A percentile compares a stretch with the other conserved stretches of the same genome.
Conservation (phyloP, 371 early-diverging fungal species). For the Umbelopsis sp. region DNA sequence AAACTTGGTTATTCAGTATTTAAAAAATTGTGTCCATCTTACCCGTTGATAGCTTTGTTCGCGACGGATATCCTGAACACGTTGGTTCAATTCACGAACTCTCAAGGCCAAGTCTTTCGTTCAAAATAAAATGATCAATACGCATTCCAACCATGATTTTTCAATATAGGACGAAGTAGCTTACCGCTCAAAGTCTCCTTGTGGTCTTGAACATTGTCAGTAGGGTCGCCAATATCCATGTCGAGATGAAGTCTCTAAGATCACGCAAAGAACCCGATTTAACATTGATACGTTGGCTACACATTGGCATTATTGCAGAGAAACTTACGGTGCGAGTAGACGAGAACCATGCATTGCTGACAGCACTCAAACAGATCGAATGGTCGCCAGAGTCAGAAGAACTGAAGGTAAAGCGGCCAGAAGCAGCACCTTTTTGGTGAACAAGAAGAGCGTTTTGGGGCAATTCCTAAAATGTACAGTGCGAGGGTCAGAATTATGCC, state of each 20-base stretch:
- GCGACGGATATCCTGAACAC: constrained; percentile 80
- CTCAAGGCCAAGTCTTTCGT: constrained; percentile 65
- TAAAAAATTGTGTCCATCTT: constrained; percentile 32
- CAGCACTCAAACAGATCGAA: constrained; percentile 79
- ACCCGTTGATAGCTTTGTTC: constrained; percentile 92
- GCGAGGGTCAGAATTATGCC: neutral
- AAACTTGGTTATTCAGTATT: constrained; percentile 1
- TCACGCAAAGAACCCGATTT: neutral
- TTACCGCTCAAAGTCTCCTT: constrained; percentile 62
- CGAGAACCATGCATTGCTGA: constrained; percentile 65
- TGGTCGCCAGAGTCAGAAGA: constrained; percentile 89
- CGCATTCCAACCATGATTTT: neutral
- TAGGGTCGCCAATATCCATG: constrained; percentile 77
- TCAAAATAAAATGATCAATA: neutral
- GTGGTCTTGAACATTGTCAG: constrained; percentile 60
- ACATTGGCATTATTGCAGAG: neutral
- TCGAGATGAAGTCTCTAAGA: constrained; percentile 66
- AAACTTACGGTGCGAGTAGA: constrained; percentile 51
- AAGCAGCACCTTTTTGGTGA: constrained; percentile 71
- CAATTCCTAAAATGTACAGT: constrained; percentile 47
- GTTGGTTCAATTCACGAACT: constrained; percentile 81
- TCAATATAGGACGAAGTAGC: neutral
- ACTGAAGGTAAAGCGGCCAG: constrained; percentile 89
- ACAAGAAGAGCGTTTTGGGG: constrained; percentile 61
- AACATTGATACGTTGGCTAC: neutral